Evolutionary conservation across 495 filamentous ascomycete species (phyloP), one percentile per base, ranked within the genome.

Genomic region (Xylaria curta): DNA sequence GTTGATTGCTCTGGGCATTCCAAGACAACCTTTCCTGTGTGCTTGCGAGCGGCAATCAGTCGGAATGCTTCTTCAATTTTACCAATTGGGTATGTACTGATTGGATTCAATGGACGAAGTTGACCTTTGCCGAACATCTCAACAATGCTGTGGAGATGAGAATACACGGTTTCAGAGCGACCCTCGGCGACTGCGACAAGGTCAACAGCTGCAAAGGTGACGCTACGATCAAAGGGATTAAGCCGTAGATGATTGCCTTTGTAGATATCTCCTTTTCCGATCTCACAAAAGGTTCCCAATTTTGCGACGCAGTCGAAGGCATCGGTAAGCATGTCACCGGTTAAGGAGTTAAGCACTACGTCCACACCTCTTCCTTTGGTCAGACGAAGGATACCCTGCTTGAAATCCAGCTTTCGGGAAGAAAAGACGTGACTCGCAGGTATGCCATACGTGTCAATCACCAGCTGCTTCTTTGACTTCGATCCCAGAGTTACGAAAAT

Each of bases 291-390:
- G 0, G 75, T 79, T 19, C 87, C 87, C 71, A 87, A 87, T 2
- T 77, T 80, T 4, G 80, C 88, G 33, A 89, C 69, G 54, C 82
- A 85, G 38, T 83, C 76, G 75, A 84, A 88, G 0, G 82, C 79
- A 5, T 77, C 82, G 46, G 79, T 82, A 8, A 89, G 75, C 17
- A 83, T 75, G 44, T 85, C 82, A 1, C 87, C 86, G 4, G 85
- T 78, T 0, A 89, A 80, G 7, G 85, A 87, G 77, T 90, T 90
- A 10, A 90, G 76, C 0, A 86, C 87, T 13, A 88, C 79, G 69
- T 89, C 88, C 0, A 88, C 86, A 19, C 88, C 87, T 15, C 70
- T 46, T 2, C 79, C 81, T 24, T 76, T 74, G 0, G 90, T 91
- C 4, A 74, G 72, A 17, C 73, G 60, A 70, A 74, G 75, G 49